phyloP scores from a whole-genome alignment of 1,284 basidiomycete genomes.

The Puccinia coronata region DNA sequence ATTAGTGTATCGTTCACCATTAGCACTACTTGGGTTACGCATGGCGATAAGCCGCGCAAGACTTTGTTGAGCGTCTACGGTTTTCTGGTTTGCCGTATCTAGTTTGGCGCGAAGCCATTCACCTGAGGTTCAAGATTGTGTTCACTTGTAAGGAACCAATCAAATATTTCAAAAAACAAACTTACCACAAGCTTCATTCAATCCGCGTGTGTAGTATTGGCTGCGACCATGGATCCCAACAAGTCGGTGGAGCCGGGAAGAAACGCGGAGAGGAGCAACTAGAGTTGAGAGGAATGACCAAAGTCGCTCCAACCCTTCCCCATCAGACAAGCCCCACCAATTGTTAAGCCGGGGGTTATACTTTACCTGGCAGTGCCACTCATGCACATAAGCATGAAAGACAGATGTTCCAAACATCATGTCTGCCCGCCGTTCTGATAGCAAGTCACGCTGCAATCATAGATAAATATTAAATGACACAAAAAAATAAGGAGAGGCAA shows the following conservation, averaged over 20 bases:
- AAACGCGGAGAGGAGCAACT: background rate
- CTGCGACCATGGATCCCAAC: background rate
- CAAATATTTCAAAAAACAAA: background rate
- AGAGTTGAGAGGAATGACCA: background rate
- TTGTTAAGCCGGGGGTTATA: too few species aligned
- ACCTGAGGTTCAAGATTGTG: background rate
- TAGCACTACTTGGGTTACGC: background rate
- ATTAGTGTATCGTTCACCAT: background rate
- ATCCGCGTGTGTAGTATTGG: background rate
- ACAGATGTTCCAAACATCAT: constrained; percentile 25
- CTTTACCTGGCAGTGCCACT: too few species aligned
- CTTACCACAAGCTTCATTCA: background rate
- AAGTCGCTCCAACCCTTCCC: too few species aligned
- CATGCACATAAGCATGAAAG: too few species aligned
- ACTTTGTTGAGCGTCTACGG: too few species aligned
- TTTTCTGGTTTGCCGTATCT: background rate
- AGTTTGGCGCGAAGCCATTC: background rate
- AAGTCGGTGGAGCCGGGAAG: background rate
- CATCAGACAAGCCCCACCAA: too few species aligned
- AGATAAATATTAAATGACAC: too few species aligned
- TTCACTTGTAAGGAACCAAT: too few species aligned
- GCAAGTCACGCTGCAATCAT: background rate
- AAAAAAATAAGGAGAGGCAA: too few species aligned
- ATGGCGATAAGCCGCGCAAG: background rate
- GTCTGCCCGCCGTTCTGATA: background rate